Base-by-base conservation (phyloP, 2,329 filamentous ascomycete genomes). In the Aspergillus fijiensis region DNA sequence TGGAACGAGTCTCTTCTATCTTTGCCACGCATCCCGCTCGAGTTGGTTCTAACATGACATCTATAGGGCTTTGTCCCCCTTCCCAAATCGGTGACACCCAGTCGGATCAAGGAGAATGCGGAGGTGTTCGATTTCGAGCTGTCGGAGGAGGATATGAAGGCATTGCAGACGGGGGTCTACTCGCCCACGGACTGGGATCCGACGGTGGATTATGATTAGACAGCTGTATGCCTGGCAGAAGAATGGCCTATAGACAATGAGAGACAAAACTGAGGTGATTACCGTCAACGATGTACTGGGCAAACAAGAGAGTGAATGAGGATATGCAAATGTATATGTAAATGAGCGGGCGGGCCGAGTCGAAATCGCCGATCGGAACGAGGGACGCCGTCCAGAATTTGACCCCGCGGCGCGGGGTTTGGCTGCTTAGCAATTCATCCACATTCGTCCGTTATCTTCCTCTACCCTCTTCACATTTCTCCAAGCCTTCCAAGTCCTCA, bases 41-140 rank as follows among this genome's bases (percentile, higher is more conserved):
- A 12, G 3, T 14, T 12, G 23, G 21, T 14, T 66, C 62, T 23
- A 58, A 57, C n/a, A 35, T 54, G 27, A 56, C 49, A 25, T 58
- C 47, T 21, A 31, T 56, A 85, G 82, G 84, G 84, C 9, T 86
- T 86, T 66, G 81, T 87, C 53, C 84, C 85, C n/a, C 74, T 89
- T 45, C 85, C 86, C 0, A 88, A 88, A 67, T 86, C 85, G 11
- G 82, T 83, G 12, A 87, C 83, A 0, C 81, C 81, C 2, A 77
- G 77, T 29, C 79, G 86, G 16, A 88, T 89, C 63, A 79, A 84
- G 64, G 84, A 87, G 70, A 89, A 89, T 63, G 76, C 79, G 2
- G 72, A 82, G 47, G 70, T 88, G 1, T 88, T 82, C 67, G 85
- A 87, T 66, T 89, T 88, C 68, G 82, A 87, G 72, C 76, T 88